Conservation (phyloP, 352 stramenopile species). For the Pythium grandisporangium region DNA sequence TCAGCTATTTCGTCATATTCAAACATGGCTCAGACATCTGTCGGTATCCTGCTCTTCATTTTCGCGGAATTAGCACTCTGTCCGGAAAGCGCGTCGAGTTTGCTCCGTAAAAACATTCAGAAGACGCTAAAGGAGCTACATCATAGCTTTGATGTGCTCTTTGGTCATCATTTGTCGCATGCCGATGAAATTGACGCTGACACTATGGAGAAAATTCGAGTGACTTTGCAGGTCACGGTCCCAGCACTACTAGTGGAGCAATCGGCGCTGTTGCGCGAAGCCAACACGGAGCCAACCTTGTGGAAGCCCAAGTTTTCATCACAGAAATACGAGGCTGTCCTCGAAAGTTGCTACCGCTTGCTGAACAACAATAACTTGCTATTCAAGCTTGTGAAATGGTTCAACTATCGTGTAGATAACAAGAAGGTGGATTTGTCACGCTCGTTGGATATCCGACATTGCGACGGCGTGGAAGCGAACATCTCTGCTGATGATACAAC, state of each 20-base stretch:
- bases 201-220: slow-evolving; percentile 42
- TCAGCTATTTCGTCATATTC: slow-evolving; percentile 74
- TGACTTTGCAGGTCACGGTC: slow-evolving; percentile 48
- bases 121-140: slow-evolving; percentile 58
- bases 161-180: slow-evolving; percentile 58
- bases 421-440: slow-evolving; percentile 28
- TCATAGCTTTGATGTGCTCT: slow-evolving; percentile 52
- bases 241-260: slow-evolving; percentile 50
- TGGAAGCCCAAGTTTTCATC: slow-evolving; percentile 66
- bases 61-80: slow-evolving; percentile 56
- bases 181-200: slow-evolving; percentile 37
- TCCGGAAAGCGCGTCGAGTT: slow-evolving; percentile 49
- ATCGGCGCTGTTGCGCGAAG: slow-evolving; percentile 46
- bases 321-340: slow-evolving; percentile 62
- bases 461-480: slow-evolving; percentile 5
- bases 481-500: slow-evolving; percentile 7
- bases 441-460: slow-evolving; percentile 42
- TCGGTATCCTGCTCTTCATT: slow-evolving; percentile 76
- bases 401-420: slow-evolving; percentile 48
- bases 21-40: slow-evolving; percentile 64
- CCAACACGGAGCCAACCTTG: slow-evolving; percentile 48
- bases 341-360: slow-evolving; percentile 47
- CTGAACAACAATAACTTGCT: slow-evolving; percentile 81
- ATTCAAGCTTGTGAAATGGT: slow-evolving; percentile 76
- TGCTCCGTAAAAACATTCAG: slow-evolving; percentile 69